Evolutionary conservation across 495 filamentous ascomycete species (phyloP), one percentile per base, ranked within the genome.

Genomic region (Neurospora sp.): DNA sequence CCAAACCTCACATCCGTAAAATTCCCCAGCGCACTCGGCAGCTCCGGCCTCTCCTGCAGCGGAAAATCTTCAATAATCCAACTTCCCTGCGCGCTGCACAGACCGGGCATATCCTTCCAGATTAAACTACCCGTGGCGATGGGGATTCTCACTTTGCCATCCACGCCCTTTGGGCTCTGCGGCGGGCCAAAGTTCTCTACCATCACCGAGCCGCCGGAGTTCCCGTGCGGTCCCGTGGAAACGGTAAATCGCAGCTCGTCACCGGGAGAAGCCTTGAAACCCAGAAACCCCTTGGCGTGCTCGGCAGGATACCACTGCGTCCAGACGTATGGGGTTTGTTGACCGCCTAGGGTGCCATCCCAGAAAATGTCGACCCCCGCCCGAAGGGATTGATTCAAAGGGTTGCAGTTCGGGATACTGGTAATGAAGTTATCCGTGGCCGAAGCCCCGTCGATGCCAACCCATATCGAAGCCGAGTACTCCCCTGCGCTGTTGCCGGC

Each of bases 21-120:
- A 41, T 80, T 75, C 6, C 61, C 77, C 71, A 80, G 7, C n/a
- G 76, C 72, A n/a, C 76, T 71, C 8, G 79, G 79, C 1, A 78
- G 27, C 1, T 73, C 48, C 1, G 76, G 77, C 53, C 45, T 1
- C n/a, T 70, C 76, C 9, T 68, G 73, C n/a, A 77, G 27, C 69
- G 75, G 74, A 7, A 79, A 78, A 69, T 79, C 79, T 65, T 80
- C 79, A 27, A 80, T 45, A 3, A 79, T 42, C 76, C 75, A 79
- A 10, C 69, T 74, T 22, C 75, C 78, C 69, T 79, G 72, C 68
- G 42, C 20, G 31, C 69, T 39, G 4, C 78, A 80, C 31, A 78
- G 3, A 18, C 18, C 71, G 27, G 18, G 27, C 73, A 4, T 27
- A 10, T 14, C 35, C 65, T 27, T 20, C 68, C 8, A 70, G 14